Conservation (phyloP, 768 basidiomycete species). For the Suillus placidus region DNA sequence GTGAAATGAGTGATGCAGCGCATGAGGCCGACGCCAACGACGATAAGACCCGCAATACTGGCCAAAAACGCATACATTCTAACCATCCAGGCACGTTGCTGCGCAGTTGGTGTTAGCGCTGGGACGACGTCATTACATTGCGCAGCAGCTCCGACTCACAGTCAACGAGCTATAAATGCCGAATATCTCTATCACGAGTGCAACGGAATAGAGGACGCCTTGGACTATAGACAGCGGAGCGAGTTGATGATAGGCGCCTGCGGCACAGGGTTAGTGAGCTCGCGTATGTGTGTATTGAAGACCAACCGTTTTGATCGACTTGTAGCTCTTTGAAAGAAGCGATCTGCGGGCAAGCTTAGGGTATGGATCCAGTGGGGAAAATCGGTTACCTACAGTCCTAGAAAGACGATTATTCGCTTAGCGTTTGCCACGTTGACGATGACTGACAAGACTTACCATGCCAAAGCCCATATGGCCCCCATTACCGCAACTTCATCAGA, state of each 20-base stretch:
- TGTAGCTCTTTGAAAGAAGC: slow-evolving; percentile 59
- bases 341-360: slow-evolving; percentile 44
- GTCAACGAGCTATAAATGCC: slow-evolving; percentile 53
- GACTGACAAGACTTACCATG: slow-evolving; percentile 51
- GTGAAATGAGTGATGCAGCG: slow-evolving; percentile 66
- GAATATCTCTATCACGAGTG: slow-evolving; percentile 54
- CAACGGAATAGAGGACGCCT: slow-evolving; percentile 56
- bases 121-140: not conserved
- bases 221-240: slow-evolving; percentile 59
- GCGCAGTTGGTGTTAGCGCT: slow-evolving; percentile 1
- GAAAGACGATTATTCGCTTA: not conserved
- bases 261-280: slow-evolving; percentile 16
- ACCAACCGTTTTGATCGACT: slow-evolving; percentile 52
- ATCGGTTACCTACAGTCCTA: slow-evolving; percentile 26
- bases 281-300: not conserved
- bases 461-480: slow-evolving; percentile 60
- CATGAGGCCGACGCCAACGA: slow-evolving; percentile 55
- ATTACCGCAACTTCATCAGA: slow-evolving; percentile 40
- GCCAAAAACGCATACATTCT: slow-evolving; percentile 60
- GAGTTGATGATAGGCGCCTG: slow-evolving; percentile 47
- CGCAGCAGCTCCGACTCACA: slow-evolving; percentile 42
- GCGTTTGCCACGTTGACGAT: not conserved
- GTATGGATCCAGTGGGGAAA: not conserved
- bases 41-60: slow-evolving; percentile 47
- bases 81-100: slow-evolving; percentile 60